Conservation (phyloP, 805 yeast genomes). For the Blastobotrys terrestris region DNA sequence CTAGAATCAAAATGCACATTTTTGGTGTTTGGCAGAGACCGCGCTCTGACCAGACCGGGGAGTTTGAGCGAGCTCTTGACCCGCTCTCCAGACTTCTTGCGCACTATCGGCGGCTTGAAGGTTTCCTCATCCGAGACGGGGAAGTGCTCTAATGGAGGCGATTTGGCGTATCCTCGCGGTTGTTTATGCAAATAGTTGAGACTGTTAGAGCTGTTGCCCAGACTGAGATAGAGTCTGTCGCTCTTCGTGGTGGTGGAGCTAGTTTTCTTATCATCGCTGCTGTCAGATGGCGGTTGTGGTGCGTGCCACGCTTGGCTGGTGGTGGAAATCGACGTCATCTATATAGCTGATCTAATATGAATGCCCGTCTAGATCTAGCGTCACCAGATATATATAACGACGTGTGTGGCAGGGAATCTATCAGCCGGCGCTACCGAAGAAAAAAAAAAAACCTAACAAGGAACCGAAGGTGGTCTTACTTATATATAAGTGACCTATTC, state of each 20-base stretch:
- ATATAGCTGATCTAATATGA: background rate
- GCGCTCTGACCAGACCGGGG: constrained; percentile 30
- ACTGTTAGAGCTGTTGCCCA: background rate
- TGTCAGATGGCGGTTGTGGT: too few relatives aligned
- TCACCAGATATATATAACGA: too few relatives aligned
- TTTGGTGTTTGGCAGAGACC: constrained; percentile 44
- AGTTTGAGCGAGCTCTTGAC: constrained; percentile 65
- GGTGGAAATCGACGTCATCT: background rate
- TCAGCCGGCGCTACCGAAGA: background rate
- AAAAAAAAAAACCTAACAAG: background rate
- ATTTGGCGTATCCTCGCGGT: background rate
- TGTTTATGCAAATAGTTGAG: background rate
- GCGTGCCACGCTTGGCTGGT: background rate
- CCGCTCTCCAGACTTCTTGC: constrained; percentile 85
- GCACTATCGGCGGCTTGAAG: constrained; percentile 37
- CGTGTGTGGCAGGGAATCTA: background rate
- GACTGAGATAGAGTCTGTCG: constrained; percentile 1
- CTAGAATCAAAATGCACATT: constrained; percentile 77
- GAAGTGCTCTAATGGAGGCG: background rate
- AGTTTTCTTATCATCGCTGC: too few relatives aligned
- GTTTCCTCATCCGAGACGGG: background rate
- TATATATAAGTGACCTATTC: background rate
- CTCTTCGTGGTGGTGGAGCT: background rate
- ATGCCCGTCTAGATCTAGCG: background rate
- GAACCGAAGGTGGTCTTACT: background rate